phyloP scores from a whole-genome alignment of 257 asterid genomes.

The Solanum piurae region DNA sequence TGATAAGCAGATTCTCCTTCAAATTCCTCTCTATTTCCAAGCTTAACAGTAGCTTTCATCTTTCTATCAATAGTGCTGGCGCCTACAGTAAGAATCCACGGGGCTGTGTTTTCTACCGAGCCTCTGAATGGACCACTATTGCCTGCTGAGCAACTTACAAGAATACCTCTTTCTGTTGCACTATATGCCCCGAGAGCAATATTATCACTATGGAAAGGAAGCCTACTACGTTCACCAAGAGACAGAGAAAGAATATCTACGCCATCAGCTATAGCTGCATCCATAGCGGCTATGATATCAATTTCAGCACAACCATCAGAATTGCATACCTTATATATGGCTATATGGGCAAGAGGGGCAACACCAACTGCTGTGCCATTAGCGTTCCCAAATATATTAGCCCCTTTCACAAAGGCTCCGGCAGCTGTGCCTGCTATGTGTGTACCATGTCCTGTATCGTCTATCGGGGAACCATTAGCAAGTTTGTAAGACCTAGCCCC shows the following conservation, averaged over 20 bases:
- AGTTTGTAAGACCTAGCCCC: slow-evolving; percentile 19
- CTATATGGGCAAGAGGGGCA: slow-evolving; percentile 51
- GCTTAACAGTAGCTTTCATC: slow-evolving; percentile 15
- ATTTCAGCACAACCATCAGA: slow-evolving; percentile 10
- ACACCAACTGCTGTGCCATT: slow-evolving; percentile 41
- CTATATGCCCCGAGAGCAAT: slow-evolving; percentile 26
- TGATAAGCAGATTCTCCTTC: slow-evolving; percentile 25
- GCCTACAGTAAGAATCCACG: slow-evolving; percentile 49
- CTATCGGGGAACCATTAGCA: slow-evolving; percentile 1
- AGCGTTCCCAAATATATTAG: slow-evolving; percentile 31
- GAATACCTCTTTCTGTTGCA: slow-evolving; percentile 32
- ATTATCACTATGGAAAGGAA: not conserved
- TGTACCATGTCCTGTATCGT: slow-evolving; percentile 40
- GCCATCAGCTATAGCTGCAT: slow-evolving; percentile 35
- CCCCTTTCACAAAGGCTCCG: slow-evolving; percentile 38
- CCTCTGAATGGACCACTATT: slow-evolving; percentile 9
- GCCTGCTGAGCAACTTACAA: slow-evolving; percentile 32
- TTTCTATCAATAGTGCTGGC: slow-evolving; percentile 35
- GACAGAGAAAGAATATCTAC: slow-evolving; percentile 29
- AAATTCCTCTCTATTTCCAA: slow-evolving; percentile 15
- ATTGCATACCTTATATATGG: slow-evolving; percentile 29
- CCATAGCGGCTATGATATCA: slow-evolving; percentile 32
- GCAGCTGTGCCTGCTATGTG: slow-evolving; percentile 45
- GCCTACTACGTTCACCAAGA: not conserved
- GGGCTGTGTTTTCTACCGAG: slow-evolving; percentile 12